A percentile compares a stretch with the other conserved stretches of the same genome.
phyloP scores from a whole-genome alignment of 352 stramenopile species.

The Phytophthora tubulina region DNA sequence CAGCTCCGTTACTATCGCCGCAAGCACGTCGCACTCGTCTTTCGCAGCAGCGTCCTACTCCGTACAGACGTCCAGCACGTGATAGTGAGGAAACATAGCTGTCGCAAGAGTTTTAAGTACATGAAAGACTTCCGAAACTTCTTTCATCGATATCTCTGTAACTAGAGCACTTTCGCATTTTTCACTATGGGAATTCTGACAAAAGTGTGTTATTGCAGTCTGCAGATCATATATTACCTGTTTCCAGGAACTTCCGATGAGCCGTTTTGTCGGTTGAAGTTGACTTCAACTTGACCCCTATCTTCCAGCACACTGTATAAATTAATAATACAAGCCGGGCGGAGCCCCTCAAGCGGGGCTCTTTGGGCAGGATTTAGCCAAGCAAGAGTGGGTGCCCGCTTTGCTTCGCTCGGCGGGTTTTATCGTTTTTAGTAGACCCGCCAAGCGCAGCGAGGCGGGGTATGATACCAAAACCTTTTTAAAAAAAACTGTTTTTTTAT shows the following conservation, averaged over 20 bases:
- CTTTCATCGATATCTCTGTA: neutral
- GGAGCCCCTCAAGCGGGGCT: too few relatives aligned
- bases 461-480: too few relatives aligned
- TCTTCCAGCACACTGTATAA: neutral
- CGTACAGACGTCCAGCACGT: neutral
- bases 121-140: neutral
- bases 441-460: too few relatives aligned
- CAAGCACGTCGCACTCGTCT: too few relatives aligned
- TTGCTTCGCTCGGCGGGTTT: too few relatives aligned
- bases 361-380: too few relatives aligned
- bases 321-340: too few relatives aligned
- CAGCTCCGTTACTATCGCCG: neutral
- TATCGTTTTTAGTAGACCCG: too few relatives aligned
- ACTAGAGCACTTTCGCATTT: neutral
- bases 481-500: too few relatives aligned
- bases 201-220: neutral
- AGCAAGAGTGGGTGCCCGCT: too few relatives aligned
- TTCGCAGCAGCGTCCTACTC: neutral
- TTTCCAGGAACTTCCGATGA: neutral
- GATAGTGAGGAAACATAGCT: neutral
- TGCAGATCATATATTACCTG: neutral
- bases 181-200: neutral
- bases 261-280: neutral
- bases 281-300: conserved; percentile 1
- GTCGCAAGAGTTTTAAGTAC: neutral